Percentiles rank a stretch among this genome's conserved stretches.
phyloP scores from a whole-genome alignment of 306 rosid genomes.

The Inga oerstediana region DNA sequence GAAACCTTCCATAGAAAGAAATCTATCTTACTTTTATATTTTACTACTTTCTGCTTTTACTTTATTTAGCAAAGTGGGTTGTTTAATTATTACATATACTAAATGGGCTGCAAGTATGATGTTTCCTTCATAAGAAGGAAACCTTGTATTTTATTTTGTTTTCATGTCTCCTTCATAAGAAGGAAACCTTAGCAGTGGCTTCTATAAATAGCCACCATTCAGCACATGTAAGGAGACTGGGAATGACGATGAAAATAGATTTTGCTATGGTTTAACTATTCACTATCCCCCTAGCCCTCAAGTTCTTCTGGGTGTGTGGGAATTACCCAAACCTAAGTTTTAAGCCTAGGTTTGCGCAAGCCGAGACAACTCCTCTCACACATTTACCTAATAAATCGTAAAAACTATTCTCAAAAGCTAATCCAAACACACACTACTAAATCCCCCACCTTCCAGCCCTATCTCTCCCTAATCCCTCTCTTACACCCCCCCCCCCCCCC shows the following conservation, averaged over 20 bases:
- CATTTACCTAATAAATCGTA: no score
- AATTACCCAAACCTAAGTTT: no score
- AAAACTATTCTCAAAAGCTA: no score
- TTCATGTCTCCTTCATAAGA: background rate
- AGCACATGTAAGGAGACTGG: background rate
- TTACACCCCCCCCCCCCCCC: background rate
- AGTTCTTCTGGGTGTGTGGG: background rate
- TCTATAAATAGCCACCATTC: background rate
- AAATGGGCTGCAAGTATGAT: background rate
- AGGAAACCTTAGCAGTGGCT: background rate
- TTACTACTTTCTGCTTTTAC: no score
- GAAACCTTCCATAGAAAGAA: background rate
- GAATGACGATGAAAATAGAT: background rate
- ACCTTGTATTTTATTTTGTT: background rate
- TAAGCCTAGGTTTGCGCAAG: no score
- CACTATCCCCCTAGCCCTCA: background rate
- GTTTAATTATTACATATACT: background rate
- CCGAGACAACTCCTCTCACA: no score
- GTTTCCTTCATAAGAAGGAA: background rate
- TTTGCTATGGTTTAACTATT: background rate
- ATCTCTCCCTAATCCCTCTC: background rate
- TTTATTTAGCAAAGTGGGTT: no score
- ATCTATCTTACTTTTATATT: background rate
- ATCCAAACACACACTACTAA: no score
- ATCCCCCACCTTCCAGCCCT: background rate